phyloP scores from a whole-genome alignment of 108 stramenopile genomes.

The Skeletonema potamos region DNA sequence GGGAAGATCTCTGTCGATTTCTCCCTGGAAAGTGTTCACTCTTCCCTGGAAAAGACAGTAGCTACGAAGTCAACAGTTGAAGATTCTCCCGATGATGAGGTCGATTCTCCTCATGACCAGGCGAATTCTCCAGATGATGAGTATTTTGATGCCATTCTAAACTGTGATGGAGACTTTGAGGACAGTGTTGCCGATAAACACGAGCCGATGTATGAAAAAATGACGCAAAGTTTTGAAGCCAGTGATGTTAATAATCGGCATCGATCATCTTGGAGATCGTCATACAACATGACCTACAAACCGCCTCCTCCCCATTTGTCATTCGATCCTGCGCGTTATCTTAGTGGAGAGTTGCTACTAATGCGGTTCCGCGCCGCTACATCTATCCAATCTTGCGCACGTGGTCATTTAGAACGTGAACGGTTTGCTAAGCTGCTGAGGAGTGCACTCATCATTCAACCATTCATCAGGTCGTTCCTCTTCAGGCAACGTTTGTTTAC shows the following conservation, averaged over 20 bases:
- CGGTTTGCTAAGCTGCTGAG: background rate
- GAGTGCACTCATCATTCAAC: slow-evolving; percentile 24
- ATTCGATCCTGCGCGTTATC: slow-evolving; percentile 11
- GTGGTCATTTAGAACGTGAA: slow-evolving; percentile 19
- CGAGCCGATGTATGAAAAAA: background rate
- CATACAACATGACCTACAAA: slow-evolving; percentile 31
- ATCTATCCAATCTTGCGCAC: slow-evolving; percentile 18
- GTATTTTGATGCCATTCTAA: slow-evolving; percentile 23
- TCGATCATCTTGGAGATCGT: slow-evolving; percentile 37
- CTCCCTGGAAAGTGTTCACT: background rate
- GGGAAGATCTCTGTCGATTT: background rate
- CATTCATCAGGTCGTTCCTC: slow-evolving; percentile 8
- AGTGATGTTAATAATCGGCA: slow-evolving; percentile 17
- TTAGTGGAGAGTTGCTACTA: slow-evolving; percentile 8
- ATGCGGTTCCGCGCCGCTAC: slow-evolving; percentile 3
- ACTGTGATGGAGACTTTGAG: slow-evolving; percentile 19
- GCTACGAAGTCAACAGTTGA: background rate
- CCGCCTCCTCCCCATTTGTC: slow-evolving; percentile 25
- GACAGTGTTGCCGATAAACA: background rate
- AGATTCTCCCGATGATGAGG: background rate
- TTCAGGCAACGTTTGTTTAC: slow-evolving; percentile 14
- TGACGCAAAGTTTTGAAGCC: background rate
- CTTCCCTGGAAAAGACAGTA: background rate
- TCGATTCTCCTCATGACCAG: background rate
- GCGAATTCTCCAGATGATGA: background rate